Base-by-base conservation (phyloP, 1,284 basidiomycete species). In the Sphaerobolus stellatus region DNA sequence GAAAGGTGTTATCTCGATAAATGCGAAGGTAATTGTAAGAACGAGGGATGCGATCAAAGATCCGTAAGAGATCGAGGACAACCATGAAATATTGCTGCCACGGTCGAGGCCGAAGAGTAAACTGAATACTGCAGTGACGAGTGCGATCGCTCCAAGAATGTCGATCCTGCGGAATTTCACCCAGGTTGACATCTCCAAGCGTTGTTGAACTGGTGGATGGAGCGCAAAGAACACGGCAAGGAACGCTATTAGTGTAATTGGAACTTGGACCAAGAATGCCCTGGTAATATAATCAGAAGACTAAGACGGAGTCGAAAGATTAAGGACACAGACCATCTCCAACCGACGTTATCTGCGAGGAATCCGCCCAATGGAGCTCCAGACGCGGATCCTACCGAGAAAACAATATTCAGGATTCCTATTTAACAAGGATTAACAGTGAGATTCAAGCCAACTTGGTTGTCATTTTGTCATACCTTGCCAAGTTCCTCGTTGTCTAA, bases 291-390 rank as follows among this genome's bases (percentile, higher is more conserved):
- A 36, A 33, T 29, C 25, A 43, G 24, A 27, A 36, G 43, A 33
- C 1, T 24, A 28, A 20, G 18, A 22, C 36, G n/a, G n/a, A 33
- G 25, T n/a, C 29, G 11, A 16, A 11, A 28, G 13, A 13, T 46
- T 6, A 43, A 43, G 13, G 4, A 14, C 4, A 60, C 65, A 24
- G 56, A 80, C 82, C 82, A 84, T 65, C 83, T 68, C 83, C 83
- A 86, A n/a, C 82, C 82, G 43, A 84, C 78, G 4, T 70, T 79
- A 60, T 84, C 83, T 3, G 80, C 73, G 4, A 86, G 68, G 48
- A 81, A 72, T 3, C 83, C 82, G 20, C 83, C 83, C 0, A 84
- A 63, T 1, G 83, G 82, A 7, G 82, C 82, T 9, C 83, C 83
- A 0, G 73, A 69, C 0, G 78, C 75, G 45, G 79, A 79, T 8